phyloP scores from a whole-genome alignment of 1,284 basidiomycete species.

The Malassezia nana region DNA sequence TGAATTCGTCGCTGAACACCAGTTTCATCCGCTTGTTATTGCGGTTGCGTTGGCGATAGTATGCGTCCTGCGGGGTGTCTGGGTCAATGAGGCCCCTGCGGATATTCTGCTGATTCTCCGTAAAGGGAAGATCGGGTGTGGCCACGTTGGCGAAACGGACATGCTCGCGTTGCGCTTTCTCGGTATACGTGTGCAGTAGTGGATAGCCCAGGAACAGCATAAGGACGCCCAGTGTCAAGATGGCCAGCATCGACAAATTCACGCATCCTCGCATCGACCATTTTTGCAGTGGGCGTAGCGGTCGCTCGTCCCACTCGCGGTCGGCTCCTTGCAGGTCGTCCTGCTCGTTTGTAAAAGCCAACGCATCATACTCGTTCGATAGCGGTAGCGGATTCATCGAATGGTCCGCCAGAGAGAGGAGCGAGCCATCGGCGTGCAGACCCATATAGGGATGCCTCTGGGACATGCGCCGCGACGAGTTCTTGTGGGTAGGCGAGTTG shows the following conservation, averaged over 20 bases:
- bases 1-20: slow-evolving; percentile 46
- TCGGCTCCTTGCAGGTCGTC: slow-evolving; percentile 7
- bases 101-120: neutral
- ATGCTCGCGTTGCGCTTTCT: neutral
- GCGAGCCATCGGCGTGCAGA: neutral
- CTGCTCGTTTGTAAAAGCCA: neutral
- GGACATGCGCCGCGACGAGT: neutral
- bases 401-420: slow-evolving; percentile 2
- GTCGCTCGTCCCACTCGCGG: slow-evolving; percentile 15
- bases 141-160: neutral
- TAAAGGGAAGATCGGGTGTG: neutral
- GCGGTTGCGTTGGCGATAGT: slow-evolving; percentile 18
- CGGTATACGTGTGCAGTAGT: slow-evolving; percentile 17
- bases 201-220: slow-evolving; percentile 46
- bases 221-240: slow-evolving; percentile 30
- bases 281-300: neutral
- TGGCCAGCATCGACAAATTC: slow-evolving; percentile 31
- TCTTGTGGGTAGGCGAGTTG: neutral
- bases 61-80: slow-evolving; percentile 26
- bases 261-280: slow-evolving; percentile 29
- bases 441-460: neutral
- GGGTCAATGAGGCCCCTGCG: slow-evolving; percentile 27
- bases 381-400: slow-evolving; percentile 1
- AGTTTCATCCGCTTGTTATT: slow-evolving; percentile 26
- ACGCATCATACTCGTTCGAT: slow-evolving; percentile 11